These are phyloP conservation scores for Arxiozyma bovina DNA, from an alignment of 1,139 yeast genomes.

Conservation along the genomic window DNA sequence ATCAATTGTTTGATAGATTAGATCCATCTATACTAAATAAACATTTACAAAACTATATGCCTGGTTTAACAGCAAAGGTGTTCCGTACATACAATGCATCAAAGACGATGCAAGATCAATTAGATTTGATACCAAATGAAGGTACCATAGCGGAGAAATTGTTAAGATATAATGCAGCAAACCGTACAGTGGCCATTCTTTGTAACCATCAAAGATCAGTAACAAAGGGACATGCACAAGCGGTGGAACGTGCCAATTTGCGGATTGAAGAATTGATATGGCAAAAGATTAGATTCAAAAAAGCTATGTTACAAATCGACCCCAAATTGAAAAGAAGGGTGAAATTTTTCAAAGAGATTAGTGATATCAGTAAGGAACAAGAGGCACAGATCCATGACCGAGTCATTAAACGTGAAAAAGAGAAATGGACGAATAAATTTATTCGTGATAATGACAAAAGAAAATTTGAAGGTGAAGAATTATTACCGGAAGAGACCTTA, in stretches of 20 bases:
- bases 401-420: slow-evolving; percentile 50
- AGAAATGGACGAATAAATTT: slow-evolving; percentile 55
- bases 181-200: slow-evolving; percentile 86
- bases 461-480: slow-evolving; percentile 46
- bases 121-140: slow-evolving; percentile 70
- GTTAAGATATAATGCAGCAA: slow-evolving; percentile 85
- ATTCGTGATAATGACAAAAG: slow-evolving; percentile 71
- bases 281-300: slow-evolving; percentile 70
- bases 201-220: slow-evolving; percentile 97
- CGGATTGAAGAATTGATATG: slow-evolving; percentile 70
- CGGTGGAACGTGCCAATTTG: slow-evolving; percentile 71
- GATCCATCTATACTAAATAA: slow-evolving; percentile 78
- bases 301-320: slow-evolving; percentile 61
- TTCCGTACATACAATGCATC: slow-evolving; percentile 97
- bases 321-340: slow-evolving; percentile 46
- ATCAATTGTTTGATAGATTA: slow-evolving; percentile 82
- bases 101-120: slow-evolving; percentile 90
- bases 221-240: slow-evolving; percentile 70
- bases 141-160: slow-evolving; percentile 87
- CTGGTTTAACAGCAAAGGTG: slow-evolving; percentile 90
- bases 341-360: slow-evolving; percentile 57
- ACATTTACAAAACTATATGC: slow-evolving; percentile 82
- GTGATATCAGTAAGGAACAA: slow-evolving; percentile 61
- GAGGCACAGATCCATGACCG: slow-evolving; percentile 48
- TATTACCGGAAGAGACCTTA: slow-evolving; percentile 46